These are phyloP conservation scores for Pezizomycotina sp. DNA, from an alignment of 2,329 filamentous ascomycete species.

Conservation along the genomic window DNA sequence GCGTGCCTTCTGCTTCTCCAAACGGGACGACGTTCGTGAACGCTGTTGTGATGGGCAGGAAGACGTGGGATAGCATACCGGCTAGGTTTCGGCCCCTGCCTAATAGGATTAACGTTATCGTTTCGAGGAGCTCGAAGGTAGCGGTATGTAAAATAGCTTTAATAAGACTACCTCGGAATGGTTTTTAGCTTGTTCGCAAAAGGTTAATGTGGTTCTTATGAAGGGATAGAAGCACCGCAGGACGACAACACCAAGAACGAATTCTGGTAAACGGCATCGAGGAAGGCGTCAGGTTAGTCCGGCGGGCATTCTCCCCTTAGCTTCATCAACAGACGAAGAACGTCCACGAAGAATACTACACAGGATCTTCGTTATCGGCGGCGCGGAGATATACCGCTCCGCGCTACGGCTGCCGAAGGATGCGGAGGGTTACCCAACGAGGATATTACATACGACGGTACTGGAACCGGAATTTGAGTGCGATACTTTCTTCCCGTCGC, in stretches of 20 bases:
- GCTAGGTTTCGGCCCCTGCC: constrained; percentile 59
- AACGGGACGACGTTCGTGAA: constrained; percentile 33
- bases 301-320: constrained; percentile 42
- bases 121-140: constrained; percentile 40
- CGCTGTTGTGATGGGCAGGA: constrained; percentile 91
- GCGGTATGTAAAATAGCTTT: constrained; percentile 11
- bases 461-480: constrained; percentile 49
- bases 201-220: constrained; percentile 23
- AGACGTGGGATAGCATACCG: constrained; percentile 89
- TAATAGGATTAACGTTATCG: constrained; percentile 64
- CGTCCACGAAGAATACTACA: constrained; percentile 30
- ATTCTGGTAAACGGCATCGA: constrained; percentile 8
- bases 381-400: constrained; percentile 64
- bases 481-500: constrained; percentile 56
- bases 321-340: constrained; percentile 33
- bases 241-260: background rate
- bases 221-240: background rate
- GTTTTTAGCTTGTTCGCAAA: too few species aligned
- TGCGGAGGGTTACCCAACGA: constrained; percentile 28
- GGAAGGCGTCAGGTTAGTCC: constrained; percentile 26
- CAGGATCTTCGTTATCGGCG: constrained; percentile 74
- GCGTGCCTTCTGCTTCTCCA: constrained; percentile 31
- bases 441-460: constrained; percentile 52
- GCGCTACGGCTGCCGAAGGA: constrained; percentile 43
- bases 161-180: constrained; percentile 21